Conservation (phyloP, 140 eudicot species). For the Oenanthe javanica region DNA sequence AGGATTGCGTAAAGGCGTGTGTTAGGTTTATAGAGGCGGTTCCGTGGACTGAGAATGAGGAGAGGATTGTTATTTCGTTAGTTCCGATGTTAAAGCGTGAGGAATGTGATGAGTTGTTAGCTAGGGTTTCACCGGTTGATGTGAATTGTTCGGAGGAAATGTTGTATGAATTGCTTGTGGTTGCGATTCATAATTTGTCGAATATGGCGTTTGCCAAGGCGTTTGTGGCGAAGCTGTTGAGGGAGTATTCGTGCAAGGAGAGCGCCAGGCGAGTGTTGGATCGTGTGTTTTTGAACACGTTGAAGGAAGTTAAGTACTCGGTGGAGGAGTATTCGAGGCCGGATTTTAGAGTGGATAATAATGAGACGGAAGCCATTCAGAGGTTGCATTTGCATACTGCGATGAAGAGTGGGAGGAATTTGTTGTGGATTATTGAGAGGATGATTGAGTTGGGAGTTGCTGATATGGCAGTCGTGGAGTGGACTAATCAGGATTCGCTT, state of each 20-base stretch:
- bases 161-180: slow-evolving; percentile 58
- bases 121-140: slow-evolving; percentile 59
- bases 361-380: slow-evolving; percentile 81
- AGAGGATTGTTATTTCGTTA: slow-evolving; percentile 35
- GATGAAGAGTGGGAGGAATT: slow-evolving; percentile 72
- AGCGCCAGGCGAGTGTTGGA: slow-evolving; percentile 71
- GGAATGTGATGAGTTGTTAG: slow-evolving; percentile 51
- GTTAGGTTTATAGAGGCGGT: slow-evolving; percentile 73
- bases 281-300: slow-evolving; percentile 51
- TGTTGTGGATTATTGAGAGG: slow-evolving; percentile 93
- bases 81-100: slow-evolving; percentile 53
- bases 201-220: slow-evolving; percentile 83
- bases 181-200: slow-evolving; percentile 58
- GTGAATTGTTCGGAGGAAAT: slow-evolving; percentile 56
- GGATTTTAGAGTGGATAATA: slow-evolving; percentile 63
- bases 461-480: slow-evolving; percentile 68
- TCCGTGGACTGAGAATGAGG: slow-evolving; percentile 93
- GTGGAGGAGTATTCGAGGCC: slow-evolving; percentile 91
- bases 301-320: slow-evolving; percentile 63
- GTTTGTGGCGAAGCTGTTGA: slow-evolving; percentile 72
- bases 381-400: slow-evolving; percentile 78
- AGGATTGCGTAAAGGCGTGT: slow-evolving; percentile 70
- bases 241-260: slow-evolving; percentile 69
- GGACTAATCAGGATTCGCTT: slow-evolving; percentile 74
- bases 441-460: slow-evolving; percentile 93